Evolutionary conservation across 2,329 filamentous ascomycete genomes (phyloP).

Genomic region (Ophiostoma perfectum): DNA sequence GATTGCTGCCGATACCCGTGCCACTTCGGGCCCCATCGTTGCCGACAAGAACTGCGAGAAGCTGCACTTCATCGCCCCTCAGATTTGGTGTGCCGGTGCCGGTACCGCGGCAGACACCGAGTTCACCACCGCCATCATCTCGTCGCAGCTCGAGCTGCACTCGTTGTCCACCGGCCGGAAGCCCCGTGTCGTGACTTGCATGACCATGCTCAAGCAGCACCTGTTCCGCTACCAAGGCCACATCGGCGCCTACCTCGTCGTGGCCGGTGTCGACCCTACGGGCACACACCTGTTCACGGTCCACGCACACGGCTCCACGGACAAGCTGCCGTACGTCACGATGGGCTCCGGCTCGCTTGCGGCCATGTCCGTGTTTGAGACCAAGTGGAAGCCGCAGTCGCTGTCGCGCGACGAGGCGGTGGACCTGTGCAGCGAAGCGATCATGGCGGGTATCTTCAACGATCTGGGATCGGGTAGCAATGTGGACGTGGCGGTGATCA

Average conservation of each 20-base stretch:
- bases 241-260: constrained; percentile 95
- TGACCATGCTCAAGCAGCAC: constrained; percentile 99
- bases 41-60: constrained; percentile 99
- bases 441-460: constrained; percentile 97
- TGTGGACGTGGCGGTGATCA: constrained; percentile 94
- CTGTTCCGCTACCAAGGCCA: constrained; percentile 97
- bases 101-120: constrained; percentile 97
- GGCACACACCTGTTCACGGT: constrained; percentile 95
- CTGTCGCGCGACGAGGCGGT: constrained; percentile 77
- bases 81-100: constrained; percentile 98
- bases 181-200: constrained; percentile 95
- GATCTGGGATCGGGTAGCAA: constrained; percentile 95
- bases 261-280: constrained; percentile 93
- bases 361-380: constrained; percentile 98
- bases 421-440: constrained; percentile 75
- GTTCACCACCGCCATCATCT: constrained; percentile 98
- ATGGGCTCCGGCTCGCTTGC: constrained; percentile 96
- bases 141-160: constrained; percentile 96
- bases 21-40: constrained; percentile 94
- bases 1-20: constrained; percentile 97
- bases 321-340: constrained; percentile 98
- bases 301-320: constrained; percentile 94
- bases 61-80: constrained; percentile 95
- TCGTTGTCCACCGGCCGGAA: constrained; percentile 92
- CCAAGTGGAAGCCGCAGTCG: constrained; percentile 72